Evolutionary conservation across 2,329 filamentous ascomycete species (phyloP).

Genomic region (Boeremia lycopersici): DNA sequence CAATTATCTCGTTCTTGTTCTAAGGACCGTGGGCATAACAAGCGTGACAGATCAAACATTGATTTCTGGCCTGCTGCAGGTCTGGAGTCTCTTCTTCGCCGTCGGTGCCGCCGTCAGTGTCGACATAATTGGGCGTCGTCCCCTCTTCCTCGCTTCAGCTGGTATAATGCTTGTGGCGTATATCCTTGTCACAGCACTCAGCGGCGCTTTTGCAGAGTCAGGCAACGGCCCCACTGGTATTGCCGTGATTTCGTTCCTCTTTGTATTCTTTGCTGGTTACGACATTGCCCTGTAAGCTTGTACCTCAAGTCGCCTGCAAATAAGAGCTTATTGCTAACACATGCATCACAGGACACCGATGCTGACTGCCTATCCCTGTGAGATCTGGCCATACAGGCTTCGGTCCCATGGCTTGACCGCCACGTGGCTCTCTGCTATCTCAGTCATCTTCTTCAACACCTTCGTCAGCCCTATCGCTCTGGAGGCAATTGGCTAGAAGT

Average conservation of each 20-base stretch:
- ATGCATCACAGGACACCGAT: constrained; percentile 31
- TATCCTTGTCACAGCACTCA: constrained; percentile 49
- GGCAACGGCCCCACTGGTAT: constrained; percentile 1
- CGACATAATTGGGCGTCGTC: constrained; percentile 51
- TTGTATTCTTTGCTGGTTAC: constrained; percentile 22
- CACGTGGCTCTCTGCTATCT: constrained; percentile 7
- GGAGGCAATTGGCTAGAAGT: neutral
- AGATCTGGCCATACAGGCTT: constrained; percentile 42
- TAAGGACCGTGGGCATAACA: constrained; percentile 47
- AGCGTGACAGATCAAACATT: constrained; percentile 39
- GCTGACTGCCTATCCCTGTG: constrained; percentile 36
- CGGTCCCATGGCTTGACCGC: constrained; percentile 47
- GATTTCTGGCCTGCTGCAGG: constrained; percentile 48
- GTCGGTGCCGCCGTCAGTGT: constrained; percentile 47
- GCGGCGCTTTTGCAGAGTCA: constrained; percentile 33
- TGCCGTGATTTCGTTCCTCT: constrained; percentile 21
- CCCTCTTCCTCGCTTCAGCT: constrained; percentile 51
- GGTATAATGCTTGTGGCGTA: constrained; percentile 52
- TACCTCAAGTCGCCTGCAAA: neutral
- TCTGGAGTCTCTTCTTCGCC: constrained; percentile 48
- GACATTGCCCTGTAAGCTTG: constrained; percentile 41
- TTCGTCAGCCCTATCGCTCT: neutral
- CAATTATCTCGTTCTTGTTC: constrained; percentile 45
- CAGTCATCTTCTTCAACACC: constrained; percentile 13
- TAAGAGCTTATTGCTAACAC: constrained; percentile 17